Evolutionary conservation across 2,329 filamentous ascomycete genomes (phyloP).

Genomic region (Colletotrichum ledebouriae): DNA sequence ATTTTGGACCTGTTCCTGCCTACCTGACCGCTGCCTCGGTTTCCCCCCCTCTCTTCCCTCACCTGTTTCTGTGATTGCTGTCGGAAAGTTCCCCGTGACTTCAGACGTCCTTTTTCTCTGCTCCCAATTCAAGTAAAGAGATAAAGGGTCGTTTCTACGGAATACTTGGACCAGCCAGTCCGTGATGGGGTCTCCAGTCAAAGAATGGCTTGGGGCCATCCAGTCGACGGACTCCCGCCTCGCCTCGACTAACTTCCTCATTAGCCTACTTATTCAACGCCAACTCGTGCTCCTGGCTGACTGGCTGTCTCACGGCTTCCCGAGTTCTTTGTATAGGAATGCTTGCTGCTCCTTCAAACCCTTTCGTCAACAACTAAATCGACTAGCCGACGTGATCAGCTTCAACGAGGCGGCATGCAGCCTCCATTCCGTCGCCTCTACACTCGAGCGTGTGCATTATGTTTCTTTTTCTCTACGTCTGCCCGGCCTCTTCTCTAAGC

Average conservation of each 20-base stretch:
- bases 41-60: neutral
- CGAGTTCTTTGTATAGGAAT: conserved; percentile 27
- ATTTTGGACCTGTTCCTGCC: neutral
- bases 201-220: conserved; percentile 32
- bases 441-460: conserved; percentile 5
- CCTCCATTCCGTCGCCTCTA: conserved; percentile 17
- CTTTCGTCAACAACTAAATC: neutral
- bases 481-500: neutral
- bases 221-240: conserved; percentile 31
- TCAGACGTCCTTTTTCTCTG: neutral
- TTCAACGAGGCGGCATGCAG: conserved; percentile 24
- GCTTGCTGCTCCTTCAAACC: conserved; percentile 13
- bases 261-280: conserved; percentile 25
- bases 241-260: conserved; percentile 27
- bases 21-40: conserved; percentile 2
- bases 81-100: neutral
- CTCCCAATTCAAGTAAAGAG: neutral
- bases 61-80: neutral
- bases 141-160: neutral
- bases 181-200: conserved; percentile 10
- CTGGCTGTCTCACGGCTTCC: conserved; percentile 17
- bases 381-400: conserved; percentile 18
- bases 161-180: conserved; percentile 30
- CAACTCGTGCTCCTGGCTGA: conserved; percentile 2
- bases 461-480: neutral